Conservation (phyloP, 768 basidiomycete genomes). For the Royoungia palumana region DNA sequence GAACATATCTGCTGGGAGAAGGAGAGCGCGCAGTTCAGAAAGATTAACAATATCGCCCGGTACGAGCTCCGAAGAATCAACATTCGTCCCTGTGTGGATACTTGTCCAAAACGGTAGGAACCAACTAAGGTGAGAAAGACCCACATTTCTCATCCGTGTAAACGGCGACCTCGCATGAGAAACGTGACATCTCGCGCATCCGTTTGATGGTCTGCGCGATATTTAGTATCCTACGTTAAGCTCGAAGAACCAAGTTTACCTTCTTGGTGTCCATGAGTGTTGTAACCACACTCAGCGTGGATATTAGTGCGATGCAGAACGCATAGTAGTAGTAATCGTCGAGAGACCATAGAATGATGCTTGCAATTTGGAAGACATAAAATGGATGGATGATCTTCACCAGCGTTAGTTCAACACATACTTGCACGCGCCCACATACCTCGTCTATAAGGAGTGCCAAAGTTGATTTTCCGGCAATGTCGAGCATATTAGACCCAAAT, state of each 20-base stretch:
- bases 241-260: constrained; percentile 40
- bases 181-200: constrained; percentile 96
- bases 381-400: constrained; percentile 89
- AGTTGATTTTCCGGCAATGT: constrained; percentile 85
- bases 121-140: constrained; percentile 23
- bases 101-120: background rate
- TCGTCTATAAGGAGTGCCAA: constrained; percentile 82
- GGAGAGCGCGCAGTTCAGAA: constrained; percentile 65
- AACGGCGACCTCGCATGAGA: constrained; percentile 73
- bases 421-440: constrained; percentile 42
- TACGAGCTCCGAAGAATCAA: constrained; percentile 76
- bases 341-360: constrained; percentile 88
- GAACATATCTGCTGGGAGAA: constrained; percentile 88
- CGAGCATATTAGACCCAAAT: constrained; percentile 85
- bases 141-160: constrained; percentile 70
- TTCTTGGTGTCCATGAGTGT: constrained; percentile 92
- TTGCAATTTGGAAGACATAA: constrained; percentile 97
- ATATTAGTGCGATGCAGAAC: constrained; percentile 93
- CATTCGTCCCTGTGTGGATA: constrained; percentile 53
- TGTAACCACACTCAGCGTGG: constrained; percentile 73
- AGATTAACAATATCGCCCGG: constrained; percentile 92
- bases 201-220: constrained; percentile 71
- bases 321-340: constrained; percentile 98
- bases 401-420: constrained; percentile 1
- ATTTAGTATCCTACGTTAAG: constrained; percentile 2